These are phyloP conservation scores for Cutaneotrichosporon dermatis DNA, from an alignment of 1,284 basidiomycete species.

Conservation along the genomic window DNA sequence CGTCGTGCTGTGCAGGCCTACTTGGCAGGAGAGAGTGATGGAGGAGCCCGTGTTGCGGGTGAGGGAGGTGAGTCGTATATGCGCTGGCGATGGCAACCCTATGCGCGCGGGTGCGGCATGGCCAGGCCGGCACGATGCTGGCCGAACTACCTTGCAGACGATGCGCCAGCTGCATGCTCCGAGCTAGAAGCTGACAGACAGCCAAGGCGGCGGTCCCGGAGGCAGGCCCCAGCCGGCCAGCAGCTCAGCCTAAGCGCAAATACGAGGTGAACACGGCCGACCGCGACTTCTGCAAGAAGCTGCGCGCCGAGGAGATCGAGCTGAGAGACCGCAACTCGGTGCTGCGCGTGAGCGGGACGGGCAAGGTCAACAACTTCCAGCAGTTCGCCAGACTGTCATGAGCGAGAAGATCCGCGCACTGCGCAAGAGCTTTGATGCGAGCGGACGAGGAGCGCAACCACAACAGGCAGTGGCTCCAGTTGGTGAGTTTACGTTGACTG, in stretches of 20 bases:
- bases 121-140: no score
- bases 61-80: constrained; percentile 50
- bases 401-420: constrained; percentile 40
- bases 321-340: constrained; percentile 42
- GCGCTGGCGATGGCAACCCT: no score
- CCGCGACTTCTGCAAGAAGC: constrained; percentile 71
- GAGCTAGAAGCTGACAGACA: constrained; percentile 11
- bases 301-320: constrained; percentile 42
- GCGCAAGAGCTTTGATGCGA: constrained; percentile 32
- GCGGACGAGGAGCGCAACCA: constrained; percentile 5
- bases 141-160: no score
- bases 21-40: constrained; percentile 61
- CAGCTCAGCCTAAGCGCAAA: constrained; percentile 59
- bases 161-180: no score
- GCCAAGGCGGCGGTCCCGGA: constrained; percentile 26
- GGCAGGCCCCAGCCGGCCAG: constrained; percentile 52
- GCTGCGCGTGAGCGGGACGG: constrained; percentile 32
- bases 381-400: constrained; percentile 38
- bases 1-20: constrained; percentile 76
- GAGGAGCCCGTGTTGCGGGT: constrained; percentile 55
- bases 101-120: no score
- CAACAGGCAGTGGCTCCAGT: constrained; percentile 10
- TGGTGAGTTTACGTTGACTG: neutral
- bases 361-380: constrained; percentile 44
- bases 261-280: constrained; percentile 75